Conservation (phyloP, 768 basidiomycete genomes). For the Macrolepiota albuminosa region DNA sequence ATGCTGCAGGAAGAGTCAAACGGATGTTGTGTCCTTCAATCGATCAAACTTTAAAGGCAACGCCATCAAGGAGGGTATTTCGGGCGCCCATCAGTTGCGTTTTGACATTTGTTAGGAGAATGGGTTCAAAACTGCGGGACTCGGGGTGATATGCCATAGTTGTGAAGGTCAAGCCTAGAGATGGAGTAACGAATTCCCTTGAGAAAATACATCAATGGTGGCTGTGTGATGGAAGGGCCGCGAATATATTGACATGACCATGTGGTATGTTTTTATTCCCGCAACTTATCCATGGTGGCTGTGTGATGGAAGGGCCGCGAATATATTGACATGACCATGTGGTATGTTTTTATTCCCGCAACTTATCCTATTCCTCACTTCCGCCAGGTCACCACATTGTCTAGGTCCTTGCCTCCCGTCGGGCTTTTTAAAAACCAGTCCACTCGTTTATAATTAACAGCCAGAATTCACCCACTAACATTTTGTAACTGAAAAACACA, state of each 20-base stretch:
- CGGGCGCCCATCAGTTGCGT: not conserved
- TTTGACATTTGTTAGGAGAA: not conserved
- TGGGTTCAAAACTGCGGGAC: not conserved
- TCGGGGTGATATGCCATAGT: not conserved
- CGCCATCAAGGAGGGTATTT: not conserved
- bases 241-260: slow-evolving; percentile 4
- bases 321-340: slow-evolving; percentile 2
- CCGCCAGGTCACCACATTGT: not conserved
- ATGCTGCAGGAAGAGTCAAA: too few species aligned
- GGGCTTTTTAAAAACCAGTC: slow-evolving; percentile 10
- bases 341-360: slow-evolving; percentile 12
- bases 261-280: slow-evolving; percentile 1
- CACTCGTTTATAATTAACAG: slow-evolving; percentile 4
- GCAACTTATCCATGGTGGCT: slow-evolving; percentile 6
- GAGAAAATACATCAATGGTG: not conserved
- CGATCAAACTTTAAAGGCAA: not conserved
- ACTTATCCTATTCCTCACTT: not conserved
- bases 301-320: slow-evolving; percentile 8
- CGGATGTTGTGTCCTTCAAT: not conserved
- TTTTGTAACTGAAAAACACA: not conserved
- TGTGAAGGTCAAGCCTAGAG: not conserved
- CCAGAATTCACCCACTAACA: not conserved
- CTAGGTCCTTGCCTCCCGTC: not conserved
- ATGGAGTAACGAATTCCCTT: not conserved
- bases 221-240: slow-evolving; percentile 9